Evolutionary conservation across 306 rosid genomes (phyloP).

Genomic region (Cucumis sativus): DNA sequence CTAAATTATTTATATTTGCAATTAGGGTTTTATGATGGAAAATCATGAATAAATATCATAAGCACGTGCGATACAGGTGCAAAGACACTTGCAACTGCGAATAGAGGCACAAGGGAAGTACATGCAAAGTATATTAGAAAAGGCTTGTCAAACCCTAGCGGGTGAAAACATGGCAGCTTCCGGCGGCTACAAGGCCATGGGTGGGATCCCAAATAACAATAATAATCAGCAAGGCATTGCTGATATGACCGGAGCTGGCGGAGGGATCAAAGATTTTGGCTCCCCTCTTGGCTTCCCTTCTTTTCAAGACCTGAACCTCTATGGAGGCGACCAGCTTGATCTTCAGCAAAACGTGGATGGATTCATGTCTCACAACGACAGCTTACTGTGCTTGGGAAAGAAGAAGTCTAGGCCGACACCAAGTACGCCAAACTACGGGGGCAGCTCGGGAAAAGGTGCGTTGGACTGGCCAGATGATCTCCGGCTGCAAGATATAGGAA

Average conservation of each 20-base stretch:
- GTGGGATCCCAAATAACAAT: conserved; percentile 29
- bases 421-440: not conserved
- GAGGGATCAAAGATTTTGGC: conserved; percentile 41
- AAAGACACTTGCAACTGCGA: conserved; percentile 82
- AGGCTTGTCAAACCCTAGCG: conserved; percentile 95
- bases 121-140: conserved; percentile 95
- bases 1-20: not conserved
- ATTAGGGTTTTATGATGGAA: not conserved
- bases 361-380: conserved; percentile 25
- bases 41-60: not conserved
- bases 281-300: conserved; percentile 67
- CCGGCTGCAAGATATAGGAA: conserved; percentile 51
- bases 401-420: conserved; percentile 25
- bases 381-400: conserved; percentile 27
- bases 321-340: conserved; percentile 51
- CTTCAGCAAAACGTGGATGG: conserved; percentile 32
- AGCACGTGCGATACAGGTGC: conserved; percentile 46
- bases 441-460: conserved; percentile 59
- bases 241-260: not conserved
- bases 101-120: conserved; percentile 98
- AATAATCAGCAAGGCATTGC: conserved; percentile 18
- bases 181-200: not conserved
- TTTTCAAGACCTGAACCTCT: conserved; percentile 84
- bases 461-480: conserved; percentile 90
- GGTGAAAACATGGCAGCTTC: conserved; percentile 10